These are phyloP conservation scores for Trypanosoma boissoni DNA, from an alignment of 208 protist species.

Conservation along the genomic window DNA sequence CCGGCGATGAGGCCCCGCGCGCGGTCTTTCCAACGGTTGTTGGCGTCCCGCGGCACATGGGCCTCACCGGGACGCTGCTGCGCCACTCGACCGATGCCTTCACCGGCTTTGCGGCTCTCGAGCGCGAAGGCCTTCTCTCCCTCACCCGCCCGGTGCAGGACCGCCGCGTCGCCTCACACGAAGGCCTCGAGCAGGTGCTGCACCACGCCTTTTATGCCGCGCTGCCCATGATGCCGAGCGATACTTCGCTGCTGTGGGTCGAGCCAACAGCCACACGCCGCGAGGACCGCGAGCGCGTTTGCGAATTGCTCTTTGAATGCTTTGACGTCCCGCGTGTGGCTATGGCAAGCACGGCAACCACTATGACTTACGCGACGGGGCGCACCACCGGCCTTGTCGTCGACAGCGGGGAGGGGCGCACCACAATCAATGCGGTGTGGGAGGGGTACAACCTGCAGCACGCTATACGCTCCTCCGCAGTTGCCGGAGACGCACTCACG, in stretches of 20 bases:
- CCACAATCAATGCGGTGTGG: conserved; percentile 97
- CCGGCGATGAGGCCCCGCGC: conserved; percentile 94
- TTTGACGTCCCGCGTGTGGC: conserved; percentile 94
- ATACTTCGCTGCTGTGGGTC: conserved; percentile 92
- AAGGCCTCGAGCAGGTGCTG: conserved; percentile 81
- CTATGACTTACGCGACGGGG: conserved; percentile 97
- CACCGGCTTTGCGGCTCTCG: conserved; percentile 64
- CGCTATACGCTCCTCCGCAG: conserved; percentile 43
- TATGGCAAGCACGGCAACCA: conserved; percentile 90
- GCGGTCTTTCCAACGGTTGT: conserved; percentile 85
- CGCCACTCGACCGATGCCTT: conserved; percentile 58
- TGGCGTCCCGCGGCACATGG: conserved; percentile 61
- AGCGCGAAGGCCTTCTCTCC: conserved; percentile 49
- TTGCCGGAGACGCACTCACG: conserved; percentile 84
- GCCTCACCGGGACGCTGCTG: conserved; percentile 55
- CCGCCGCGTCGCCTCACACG: conserved; percentile 73
- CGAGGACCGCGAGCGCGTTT: conserved; percentile 91
- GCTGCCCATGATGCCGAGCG: conserved; percentile 56
- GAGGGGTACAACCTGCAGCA: conserved; percentile 93
- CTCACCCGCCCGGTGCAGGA: conserved; percentile 50
- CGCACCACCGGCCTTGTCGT: conserved; percentile 97
- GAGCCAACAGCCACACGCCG: conserved; percentile 95
- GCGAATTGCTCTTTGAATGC: conserved; percentile 97
- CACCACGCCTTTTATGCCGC: conserved; percentile 67
- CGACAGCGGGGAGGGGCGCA: conserved; percentile 98